Evolutionary conservation across 78 protist genomes (phyloP).

Genomic region (Dictyostelium brefeldianum): DNA sequence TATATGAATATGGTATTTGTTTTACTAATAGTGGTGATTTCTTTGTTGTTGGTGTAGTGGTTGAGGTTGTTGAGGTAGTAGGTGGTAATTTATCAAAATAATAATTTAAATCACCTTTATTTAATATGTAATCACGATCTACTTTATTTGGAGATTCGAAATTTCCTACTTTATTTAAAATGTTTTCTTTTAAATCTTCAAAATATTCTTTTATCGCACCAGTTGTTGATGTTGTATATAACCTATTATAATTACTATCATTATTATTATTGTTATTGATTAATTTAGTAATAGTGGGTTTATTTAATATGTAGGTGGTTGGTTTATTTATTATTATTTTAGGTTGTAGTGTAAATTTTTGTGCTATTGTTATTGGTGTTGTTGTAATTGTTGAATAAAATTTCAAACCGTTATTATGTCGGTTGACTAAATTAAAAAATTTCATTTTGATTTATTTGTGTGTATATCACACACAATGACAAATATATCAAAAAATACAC

Average conservation of each 20-base stretch:
- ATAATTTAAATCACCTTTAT: slow-evolving; percentile 9
- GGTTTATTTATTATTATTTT: background rate
- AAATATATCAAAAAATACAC: no score
- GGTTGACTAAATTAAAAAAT: no score
- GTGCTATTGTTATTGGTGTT: background rate
- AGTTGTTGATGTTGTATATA: background rate
- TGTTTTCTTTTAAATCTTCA: background rate
- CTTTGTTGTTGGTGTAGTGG: background rate
- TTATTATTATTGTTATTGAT: background rate
- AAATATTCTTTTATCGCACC: background rate
- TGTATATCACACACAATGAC: no score
- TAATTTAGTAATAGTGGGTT: background rate
- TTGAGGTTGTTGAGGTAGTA: background rate
- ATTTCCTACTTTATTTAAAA: background rate
- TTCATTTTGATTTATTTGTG: no score
- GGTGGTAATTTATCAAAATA: background rate
- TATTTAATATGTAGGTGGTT: background rate
- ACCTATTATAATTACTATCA: background rate
- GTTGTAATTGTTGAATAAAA: background rate
- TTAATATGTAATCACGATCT: background rate
- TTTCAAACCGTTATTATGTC: no score
- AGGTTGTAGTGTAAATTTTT: background rate
- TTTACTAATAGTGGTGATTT: background rate
- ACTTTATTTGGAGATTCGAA: background rate
- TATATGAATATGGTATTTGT: background rate